Conservation (phyloP, 306 rosid genomes). For the Quercus robur region DNA sequence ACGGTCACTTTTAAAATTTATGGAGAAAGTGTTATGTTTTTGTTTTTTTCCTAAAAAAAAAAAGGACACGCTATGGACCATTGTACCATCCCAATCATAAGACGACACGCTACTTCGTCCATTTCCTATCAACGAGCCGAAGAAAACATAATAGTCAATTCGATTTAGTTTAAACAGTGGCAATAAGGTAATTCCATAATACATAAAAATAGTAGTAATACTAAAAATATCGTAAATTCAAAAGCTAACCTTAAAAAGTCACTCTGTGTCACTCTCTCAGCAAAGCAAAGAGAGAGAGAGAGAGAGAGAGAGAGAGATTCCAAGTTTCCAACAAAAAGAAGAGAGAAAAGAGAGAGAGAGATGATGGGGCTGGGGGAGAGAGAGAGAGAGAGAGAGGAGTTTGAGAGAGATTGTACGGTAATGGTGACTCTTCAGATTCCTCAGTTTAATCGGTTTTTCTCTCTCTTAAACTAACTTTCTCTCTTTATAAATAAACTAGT, state of each 20-base stretch:
- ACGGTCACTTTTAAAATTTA: too few species aligned
- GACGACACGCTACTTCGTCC: too few species aligned
- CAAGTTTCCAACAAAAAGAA: too few species aligned
- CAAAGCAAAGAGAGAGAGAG: neutral
- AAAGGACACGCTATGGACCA: too few species aligned
- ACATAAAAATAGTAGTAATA: too few species aligned
- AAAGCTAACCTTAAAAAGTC: conserved; percentile 10
- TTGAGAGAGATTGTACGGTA: conserved; percentile 27
- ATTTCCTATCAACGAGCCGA: too few species aligned
- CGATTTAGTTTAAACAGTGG: too few species aligned
- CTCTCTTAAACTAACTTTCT: conserved; percentile 3
- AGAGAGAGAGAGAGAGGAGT: neutral
- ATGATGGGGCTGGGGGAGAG: neutral
- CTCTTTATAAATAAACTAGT: conserved; percentile 2
- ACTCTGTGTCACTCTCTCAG: neutral
- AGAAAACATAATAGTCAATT: too few species aligned
- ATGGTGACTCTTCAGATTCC: conserved; percentile 52
- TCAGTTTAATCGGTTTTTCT: conserved; percentile 18
- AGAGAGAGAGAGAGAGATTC: neutral
- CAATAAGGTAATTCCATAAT: too few species aligned
- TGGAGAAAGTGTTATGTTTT: too few species aligned
- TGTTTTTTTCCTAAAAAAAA: too few species aligned
- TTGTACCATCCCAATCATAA: too few species aligned
- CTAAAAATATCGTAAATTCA: neutral
- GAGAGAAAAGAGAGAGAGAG: neutral